Conservation (phyloP, 2,329 filamentous ascomycete species). For the Cladophialophora immunda region DNA sequence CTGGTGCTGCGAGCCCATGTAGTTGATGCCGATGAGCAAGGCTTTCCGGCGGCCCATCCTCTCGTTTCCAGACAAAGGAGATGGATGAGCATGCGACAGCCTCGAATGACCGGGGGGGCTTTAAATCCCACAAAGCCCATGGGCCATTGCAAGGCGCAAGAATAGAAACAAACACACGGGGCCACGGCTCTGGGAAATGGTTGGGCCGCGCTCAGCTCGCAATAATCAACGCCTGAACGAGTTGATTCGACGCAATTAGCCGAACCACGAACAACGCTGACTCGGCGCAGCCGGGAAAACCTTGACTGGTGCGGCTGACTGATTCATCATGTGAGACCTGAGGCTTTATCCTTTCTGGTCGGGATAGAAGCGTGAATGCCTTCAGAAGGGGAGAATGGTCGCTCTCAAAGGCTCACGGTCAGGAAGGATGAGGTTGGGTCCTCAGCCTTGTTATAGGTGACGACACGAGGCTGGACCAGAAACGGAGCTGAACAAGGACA, state of each 20-base stretch:
- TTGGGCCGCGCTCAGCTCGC: constrained; percentile 8
- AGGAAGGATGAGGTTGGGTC: constrained; percentile 6
- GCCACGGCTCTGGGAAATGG: neutral
- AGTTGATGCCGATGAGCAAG: constrained; percentile 64
- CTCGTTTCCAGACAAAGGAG: too few species aligned
- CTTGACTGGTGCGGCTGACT: neutral
- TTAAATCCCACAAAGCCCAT: neutral
- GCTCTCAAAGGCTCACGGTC: constrained; percentile 1
- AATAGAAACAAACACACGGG: neutral
- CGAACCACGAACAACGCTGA: neutral
- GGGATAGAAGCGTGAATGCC: neutral
- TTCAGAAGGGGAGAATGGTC: neutral
- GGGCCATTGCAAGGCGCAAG: neutral
- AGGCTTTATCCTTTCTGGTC: neutral
- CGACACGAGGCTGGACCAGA: neutral
- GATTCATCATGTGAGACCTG: constrained; percentile 6
- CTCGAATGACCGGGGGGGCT: neutral
- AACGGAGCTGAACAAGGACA: neutral
- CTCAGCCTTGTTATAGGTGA: neutral
- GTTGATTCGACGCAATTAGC: neutral
- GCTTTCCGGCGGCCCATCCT: constrained; percentile 50
- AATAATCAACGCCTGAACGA: neutral
- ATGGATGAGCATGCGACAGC: too few species aligned
- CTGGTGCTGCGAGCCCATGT: constrained; percentile 53
- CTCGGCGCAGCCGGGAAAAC: neutral